phyloP scores from a whole-genome alignment of 805 yeast genomes.

The Suhomyces kilbournensis region DNA sequence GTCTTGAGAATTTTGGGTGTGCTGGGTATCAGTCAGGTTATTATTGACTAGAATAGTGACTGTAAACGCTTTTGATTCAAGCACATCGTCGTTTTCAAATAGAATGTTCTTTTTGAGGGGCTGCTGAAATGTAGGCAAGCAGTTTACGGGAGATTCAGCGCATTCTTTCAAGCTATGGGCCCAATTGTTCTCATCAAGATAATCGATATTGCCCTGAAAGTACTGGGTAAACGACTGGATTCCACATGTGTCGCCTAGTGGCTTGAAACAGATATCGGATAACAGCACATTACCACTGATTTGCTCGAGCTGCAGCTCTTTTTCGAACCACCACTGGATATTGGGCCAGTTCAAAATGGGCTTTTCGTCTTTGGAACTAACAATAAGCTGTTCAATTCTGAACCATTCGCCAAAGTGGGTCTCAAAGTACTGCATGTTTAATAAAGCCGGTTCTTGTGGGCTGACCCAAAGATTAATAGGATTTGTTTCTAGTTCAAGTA shows the following conservation, averaged over 20 bases:
- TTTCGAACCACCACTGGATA: conserved; percentile 85
- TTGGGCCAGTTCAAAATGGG: conserved; percentile 66
- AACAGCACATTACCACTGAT: conserved; percentile 31
- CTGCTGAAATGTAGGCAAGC: conserved; percentile 88
- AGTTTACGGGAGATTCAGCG: conserved; percentile 77
- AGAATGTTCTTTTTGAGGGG: conserved; percentile 73
- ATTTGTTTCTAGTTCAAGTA: conserved; percentile 58
- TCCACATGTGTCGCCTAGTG: conserved; percentile 74
- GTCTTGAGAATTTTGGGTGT: conserved; percentile 36
- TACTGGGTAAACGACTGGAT: conserved; percentile 88
- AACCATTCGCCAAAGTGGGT: conserved; percentile 87
- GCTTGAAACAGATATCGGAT: conserved; percentile 78
- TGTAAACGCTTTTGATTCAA: conserved; percentile 69
- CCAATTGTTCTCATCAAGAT: conserved; percentile 58
- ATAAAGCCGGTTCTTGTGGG: conserved; percentile 63
- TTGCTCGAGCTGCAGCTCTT: conserved; percentile 51
- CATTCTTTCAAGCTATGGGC: conserved; percentile 52
- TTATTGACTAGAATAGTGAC: conserved; percentile 70
- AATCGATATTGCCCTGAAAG: conserved; percentile 60
- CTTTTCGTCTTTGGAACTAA: conserved; percentile 52
- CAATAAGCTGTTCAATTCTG: conserved; percentile 78
- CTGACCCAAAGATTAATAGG: conserved; percentile 93
- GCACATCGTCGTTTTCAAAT: conserved; percentile 51
- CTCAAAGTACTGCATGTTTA: conserved; percentile 70
- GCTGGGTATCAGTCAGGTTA: conserved; percentile 37